These are phyloP conservation scores for Trypanosoma vivax DNA, from an alignment of 208 protist genomes.

Conservation along the genomic window DNA sequence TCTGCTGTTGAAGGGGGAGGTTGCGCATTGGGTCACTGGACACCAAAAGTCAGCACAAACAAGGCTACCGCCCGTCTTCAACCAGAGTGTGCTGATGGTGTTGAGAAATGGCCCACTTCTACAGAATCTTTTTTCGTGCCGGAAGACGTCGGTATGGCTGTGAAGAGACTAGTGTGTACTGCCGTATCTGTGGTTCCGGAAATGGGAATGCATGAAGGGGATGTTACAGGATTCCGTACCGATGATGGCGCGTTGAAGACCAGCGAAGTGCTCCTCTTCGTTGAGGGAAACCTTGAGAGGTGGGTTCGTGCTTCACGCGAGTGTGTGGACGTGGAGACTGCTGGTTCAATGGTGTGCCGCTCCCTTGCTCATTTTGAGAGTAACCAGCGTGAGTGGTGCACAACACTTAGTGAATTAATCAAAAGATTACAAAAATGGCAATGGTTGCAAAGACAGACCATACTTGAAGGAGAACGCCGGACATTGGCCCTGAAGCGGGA, in stretches of 20 bases:
- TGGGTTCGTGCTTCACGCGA: conserved; percentile 1
- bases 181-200: conserved; percentile 6
- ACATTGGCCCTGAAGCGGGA: not conserved
- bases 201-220: not conserved
- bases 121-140: not conserved
- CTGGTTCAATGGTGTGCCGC: not conserved
- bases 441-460: not conserved
- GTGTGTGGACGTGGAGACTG: not conserved
- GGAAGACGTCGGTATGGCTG: not conserved
- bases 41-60: not conserved
- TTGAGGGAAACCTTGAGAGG: not conserved
- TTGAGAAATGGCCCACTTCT: not conserved
- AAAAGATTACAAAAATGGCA: not conserved
- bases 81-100: not conserved
- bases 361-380: conserved; percentile 1
- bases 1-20: not conserved
- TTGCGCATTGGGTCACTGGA: not conserved
- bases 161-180: not conserved
- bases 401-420: not conserved
- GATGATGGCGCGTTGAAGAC: conserved; percentile 1
- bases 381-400: conserved; percentile 1
- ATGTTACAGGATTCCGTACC: not conserved
- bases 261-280: not conserved
- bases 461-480: not conserved
- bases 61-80: not conserved